phyloP scores from a whole-genome alignment of 2,329 filamentous ascomycete species.

The Pestalotiopsis sp. region DNA sequence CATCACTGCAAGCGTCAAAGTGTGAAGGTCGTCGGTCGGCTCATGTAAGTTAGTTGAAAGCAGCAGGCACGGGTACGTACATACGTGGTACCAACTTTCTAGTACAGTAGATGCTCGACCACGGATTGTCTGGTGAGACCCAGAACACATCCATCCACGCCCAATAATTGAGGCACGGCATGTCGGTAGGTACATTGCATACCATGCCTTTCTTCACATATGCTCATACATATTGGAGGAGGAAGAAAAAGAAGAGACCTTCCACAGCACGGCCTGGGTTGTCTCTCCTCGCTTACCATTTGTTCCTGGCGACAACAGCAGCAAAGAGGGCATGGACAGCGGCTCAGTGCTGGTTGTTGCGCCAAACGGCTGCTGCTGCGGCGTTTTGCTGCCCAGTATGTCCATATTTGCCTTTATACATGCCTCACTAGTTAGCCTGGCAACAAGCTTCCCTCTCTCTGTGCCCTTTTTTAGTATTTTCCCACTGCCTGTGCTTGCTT shows the following conservation, averaged over 20 bases:
- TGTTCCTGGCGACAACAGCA: neutral
- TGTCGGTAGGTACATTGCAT: too few species aligned
- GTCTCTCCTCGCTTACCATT: neutral
- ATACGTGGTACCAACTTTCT: neutral
- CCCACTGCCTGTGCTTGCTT: neutral
- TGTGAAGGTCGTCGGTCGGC: neutral
- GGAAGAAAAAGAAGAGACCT: neutral
- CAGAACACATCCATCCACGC: too few species aligned
- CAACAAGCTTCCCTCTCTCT: neutral
- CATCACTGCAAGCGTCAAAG: conserved; percentile 3
- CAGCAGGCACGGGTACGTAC: neutral
- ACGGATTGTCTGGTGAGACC: too few species aligned
- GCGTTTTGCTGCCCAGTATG: neutral
- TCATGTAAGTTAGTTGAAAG: neutral
- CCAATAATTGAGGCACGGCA: too few species aligned
- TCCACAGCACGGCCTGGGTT: neutral
- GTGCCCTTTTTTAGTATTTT: neutral
- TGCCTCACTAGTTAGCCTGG: conserved; percentile 1
- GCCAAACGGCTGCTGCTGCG: neutral
- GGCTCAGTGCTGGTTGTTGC: neutral
- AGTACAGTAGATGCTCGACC: too few species aligned
- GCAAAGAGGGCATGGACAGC: neutral
- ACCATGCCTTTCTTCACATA: too few species aligned
- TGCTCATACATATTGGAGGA: neutral
- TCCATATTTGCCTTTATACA: neutral